Base-by-base conservation (phyloP, 345 rosid genomes). In the Murraya koenigii region DNA sequence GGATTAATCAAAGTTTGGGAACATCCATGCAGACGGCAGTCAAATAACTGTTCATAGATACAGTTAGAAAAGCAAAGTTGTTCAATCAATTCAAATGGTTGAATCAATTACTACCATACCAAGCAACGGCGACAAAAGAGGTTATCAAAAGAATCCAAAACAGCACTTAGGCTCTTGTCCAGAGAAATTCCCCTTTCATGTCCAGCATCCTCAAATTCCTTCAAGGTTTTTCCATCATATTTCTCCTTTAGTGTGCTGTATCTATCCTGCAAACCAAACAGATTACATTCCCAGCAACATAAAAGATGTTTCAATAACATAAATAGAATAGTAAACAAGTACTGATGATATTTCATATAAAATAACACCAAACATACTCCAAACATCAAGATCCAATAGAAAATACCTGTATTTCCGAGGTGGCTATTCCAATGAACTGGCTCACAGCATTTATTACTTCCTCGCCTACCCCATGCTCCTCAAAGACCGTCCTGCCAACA, bases 11-110 rank as follows among this genome's bases (percentile, higher is more conserved):
- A 65, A 80, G 90, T 84, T 86, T 96, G 99, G 41, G 99, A 94
- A 82, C 99, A 94, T 75, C 98, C 99, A 90, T 96, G 99, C 75
- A 96, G 91, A 81, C 97, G 97, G 80, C 98, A 96, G 84, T 96
- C 99, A 89, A 96, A 96, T 62, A 94, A 86, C 99, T 96, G 95
- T 84, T 82, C 67, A 75, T 54, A 77, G 52, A 74, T n/a, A 73
- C 19, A 77, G 76, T 76, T 22, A 77, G 69, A 81, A 72, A 55
- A 80, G 65, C 60, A 81, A 63, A 79, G 77, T 74, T 62, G n/a
- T 60, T 54, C 54, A 62, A 63, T 80, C 15, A 36, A 72, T 39
- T 68, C 75, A 77, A 75, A 82, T 33, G 68, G 49, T 26, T 33
- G 59, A 54, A 30, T 75, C 64, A 64, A 69, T 72, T 28, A 72